Evolutionary conservation across 2,329 filamentous ascomycete genomes (phyloP).

Genomic region (Calonectria pauciramosa): DNA sequence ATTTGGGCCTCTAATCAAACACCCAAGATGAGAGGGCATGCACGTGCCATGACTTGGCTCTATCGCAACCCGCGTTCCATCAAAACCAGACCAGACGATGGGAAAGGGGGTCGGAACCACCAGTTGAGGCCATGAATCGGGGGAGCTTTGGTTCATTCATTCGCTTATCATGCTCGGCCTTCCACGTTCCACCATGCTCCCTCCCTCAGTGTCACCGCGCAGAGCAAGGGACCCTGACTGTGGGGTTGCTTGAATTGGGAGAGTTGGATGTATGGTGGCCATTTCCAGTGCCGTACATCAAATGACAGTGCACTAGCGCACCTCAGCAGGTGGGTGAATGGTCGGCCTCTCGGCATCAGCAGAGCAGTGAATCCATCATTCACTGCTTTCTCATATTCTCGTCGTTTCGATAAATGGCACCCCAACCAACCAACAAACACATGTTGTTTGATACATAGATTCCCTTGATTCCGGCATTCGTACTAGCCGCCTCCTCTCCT

Average conservation of each 20-base stretch:
- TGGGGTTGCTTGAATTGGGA: constrained; percentile 9
- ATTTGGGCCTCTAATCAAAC: not conserved
- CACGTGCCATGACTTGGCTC: constrained; percentile 19
- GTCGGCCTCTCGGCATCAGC: not conserved
- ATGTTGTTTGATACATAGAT: constrained; percentile 1
- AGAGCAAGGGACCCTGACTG: not conserved
- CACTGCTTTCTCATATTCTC: not conserved
- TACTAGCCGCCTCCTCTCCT: constrained; percentile 5
- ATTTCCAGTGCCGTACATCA: constrained; percentile 12
- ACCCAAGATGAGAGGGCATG: constrained; percentile 15
- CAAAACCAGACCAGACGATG: constrained; percentile 1
- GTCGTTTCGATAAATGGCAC: not conserved
- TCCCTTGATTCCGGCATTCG: not conserved
- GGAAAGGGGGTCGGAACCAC: not conserved
- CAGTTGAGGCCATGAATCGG: not conserved
- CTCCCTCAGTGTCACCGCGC: not conserved
- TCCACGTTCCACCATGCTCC: not conserved
- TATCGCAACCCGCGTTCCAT: constrained; percentile 1
- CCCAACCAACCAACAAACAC: constrained; percentile 8
- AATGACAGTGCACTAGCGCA: constrained; percentile 5
- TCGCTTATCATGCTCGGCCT: not conserved
- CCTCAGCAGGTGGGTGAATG: not conserved
- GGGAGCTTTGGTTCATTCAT: not conserved
- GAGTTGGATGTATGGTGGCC: not conserved
- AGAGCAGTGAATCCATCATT: not conserved